A percentile compares a stretch with the other conserved stretches of the same genome.
These are phyloP conservation scores for Gryganskiella cystojenkinii DNA, from an alignment of 192 early-diverging fungal species.

Conservation along the genomic window DNA sequence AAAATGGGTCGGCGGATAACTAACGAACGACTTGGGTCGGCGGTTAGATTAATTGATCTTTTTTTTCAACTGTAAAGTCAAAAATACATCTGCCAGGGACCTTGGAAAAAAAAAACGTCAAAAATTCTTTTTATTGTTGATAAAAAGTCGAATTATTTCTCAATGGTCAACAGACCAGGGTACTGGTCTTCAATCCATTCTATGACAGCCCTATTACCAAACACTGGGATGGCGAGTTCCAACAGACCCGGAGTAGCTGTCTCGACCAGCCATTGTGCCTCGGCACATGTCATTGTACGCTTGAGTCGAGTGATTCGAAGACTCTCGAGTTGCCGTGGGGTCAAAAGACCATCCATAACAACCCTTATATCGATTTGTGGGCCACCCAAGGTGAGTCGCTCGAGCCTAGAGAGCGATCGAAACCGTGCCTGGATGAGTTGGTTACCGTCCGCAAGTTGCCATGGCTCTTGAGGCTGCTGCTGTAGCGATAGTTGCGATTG, in stretches of 20 bases:
- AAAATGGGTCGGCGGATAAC: too few relatives aligned
- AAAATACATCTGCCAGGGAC: too few relatives aligned
- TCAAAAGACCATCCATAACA: constrained; percentile 1
- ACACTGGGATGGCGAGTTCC: constrained; percentile 15
- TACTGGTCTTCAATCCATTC: constrained; percentile 30
- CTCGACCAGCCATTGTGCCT: constrained; percentile 39
- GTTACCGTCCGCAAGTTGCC: background rate
- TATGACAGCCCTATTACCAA: constrained; percentile 16
- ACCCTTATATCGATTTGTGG: constrained; percentile 12
- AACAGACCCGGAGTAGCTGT: constrained; percentile 16
- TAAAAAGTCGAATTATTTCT: too few relatives aligned
- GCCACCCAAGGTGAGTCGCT: constrained; percentile 31
- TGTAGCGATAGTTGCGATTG: background rate
- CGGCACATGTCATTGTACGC: constrained; percentile 11
- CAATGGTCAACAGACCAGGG: constrained; percentile 26
- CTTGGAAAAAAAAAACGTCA: too few relatives aligned
- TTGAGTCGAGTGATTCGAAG: constrained; percentile 34
- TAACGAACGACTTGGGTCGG: too few relatives aligned
- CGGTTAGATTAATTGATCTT: too few relatives aligned
- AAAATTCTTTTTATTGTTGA: too few relatives aligned
- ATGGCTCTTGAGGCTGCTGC: background rate
- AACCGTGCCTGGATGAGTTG: constrained; percentile 29
- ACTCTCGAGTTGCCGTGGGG: constrained; percentile 9
- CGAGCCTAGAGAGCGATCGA: constrained; percentile 6
- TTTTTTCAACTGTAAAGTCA: too few relatives aligned